These are phyloP conservation scores for Cercis canadensis DNA, from an alignment of 306 rosid genomes.

Conservation along the genomic window DNA sequence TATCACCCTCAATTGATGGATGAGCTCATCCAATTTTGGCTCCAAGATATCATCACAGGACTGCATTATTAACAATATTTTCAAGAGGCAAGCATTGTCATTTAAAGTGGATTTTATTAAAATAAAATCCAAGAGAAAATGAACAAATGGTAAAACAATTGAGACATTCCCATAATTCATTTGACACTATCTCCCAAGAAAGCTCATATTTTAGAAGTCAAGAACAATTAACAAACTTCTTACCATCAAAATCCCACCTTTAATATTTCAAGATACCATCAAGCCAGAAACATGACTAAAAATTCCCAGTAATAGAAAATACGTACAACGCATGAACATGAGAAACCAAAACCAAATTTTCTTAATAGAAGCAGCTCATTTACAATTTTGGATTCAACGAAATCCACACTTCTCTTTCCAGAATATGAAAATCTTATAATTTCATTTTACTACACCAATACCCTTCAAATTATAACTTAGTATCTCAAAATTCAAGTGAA, in stretches of 20 bases:
- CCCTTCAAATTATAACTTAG: not conserved
- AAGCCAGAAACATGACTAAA: not conserved
- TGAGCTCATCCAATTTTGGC: constrained; percentile 86
- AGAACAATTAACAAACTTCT: not conserved
- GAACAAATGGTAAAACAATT: not conserved
- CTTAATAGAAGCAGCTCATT: not conserved
- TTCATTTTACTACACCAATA: not conserved
- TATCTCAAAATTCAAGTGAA: not conserved
- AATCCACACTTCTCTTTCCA: not conserved
- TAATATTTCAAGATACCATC: not conserved
- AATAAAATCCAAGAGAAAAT: not conserved
- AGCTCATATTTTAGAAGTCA: not conserved
- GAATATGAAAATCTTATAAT: not conserved
- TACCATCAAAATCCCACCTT: not conserved
- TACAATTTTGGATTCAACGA: not conserved
- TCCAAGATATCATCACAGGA: constrained; percentile 85
- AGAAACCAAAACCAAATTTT: no score
- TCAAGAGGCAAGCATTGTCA: constrained; percentile 5
- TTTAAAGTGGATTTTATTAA: not conserved
- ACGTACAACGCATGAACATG: not conserved
- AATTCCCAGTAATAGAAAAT: not conserved
- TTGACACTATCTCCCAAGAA: constrained; percentile 3
- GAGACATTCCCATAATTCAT: not conserved
- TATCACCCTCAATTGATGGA: constrained; percentile 69
- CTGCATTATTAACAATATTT: constrained; percentile 45